A percentile compares a stretch with the other conserved stretches of the same genome.
Conservation (phyloP, 176 grass and related monocot species). For the Panicum miliaceum region DNA sequence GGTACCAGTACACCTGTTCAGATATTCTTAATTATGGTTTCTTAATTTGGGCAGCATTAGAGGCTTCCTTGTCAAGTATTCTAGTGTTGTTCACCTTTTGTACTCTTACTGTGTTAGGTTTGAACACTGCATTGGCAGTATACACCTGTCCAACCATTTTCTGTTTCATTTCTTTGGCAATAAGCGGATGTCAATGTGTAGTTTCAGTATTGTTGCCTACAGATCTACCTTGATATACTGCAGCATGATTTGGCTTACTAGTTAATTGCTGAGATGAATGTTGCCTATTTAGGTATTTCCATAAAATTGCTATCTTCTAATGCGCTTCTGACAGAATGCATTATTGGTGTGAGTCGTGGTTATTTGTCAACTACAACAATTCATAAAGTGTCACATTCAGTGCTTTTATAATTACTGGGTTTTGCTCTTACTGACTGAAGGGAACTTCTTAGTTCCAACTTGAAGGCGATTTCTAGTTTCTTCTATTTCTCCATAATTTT, state of each 20-base stretch:
- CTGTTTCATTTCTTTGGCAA: conserved; percentile 32
- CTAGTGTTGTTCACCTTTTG: conserved; percentile 29
- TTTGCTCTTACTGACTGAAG: background rate
- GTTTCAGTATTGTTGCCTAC: conserved; percentile 39
- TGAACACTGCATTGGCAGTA: conserved; percentile 35
- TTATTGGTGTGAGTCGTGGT: conserved; percentile 3
- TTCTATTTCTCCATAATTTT: background rate
- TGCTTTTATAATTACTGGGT: background rate
- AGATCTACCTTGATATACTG: conserved; percentile 22
- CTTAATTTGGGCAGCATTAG: conserved; percentile 25
- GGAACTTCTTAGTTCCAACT: conserved; percentile 4
- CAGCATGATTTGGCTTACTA: conserved; percentile 10
- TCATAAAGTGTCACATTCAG: background rate
- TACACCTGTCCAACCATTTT: conserved; percentile 5
- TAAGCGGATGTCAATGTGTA: conserved; percentile 23
- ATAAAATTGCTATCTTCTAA: conserved; percentile 7
- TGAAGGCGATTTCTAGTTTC: background rate
- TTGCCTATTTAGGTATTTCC: background rate
- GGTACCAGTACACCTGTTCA: conserved; percentile 35
- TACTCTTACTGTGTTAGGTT: conserved; percentile 35
- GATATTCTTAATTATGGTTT: conserved; percentile 34
- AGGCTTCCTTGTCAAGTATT: conserved; percentile 27
- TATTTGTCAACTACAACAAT: conserved; percentile 16
- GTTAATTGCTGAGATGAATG: conserved; percentile 19
- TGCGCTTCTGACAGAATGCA: background rate